Evolutionary conservation across 2,329 filamentous ascomycete species (phyloP).

Genomic region (Geosmithia flava): DNA sequence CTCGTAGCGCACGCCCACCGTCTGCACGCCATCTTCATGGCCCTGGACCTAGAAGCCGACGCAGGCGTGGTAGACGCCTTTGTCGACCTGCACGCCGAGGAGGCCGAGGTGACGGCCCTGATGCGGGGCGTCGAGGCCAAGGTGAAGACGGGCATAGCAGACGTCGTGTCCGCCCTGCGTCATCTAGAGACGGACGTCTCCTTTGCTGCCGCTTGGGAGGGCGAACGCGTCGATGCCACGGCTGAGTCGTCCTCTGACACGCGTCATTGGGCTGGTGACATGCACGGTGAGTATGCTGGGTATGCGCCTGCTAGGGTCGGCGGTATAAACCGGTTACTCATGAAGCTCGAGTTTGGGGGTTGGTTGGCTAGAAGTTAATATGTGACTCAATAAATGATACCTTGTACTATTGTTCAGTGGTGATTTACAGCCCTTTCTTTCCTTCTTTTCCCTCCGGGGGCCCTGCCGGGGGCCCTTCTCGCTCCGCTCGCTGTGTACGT

Average conservation of each 20-base stretch:
- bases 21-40: slow-evolving; percentile 63
- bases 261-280: slow-evolving; percentile 25
- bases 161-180: slow-evolving; percentile 46
- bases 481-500: too few relatives aligned
- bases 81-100: slow-evolving; percentile 59
- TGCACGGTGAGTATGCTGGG: slow-evolving; percentile 7
- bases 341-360: slow-evolving; percentile 72
- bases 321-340: slow-evolving; percentile 72
- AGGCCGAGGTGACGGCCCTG: slow-evolving; percentile 52
- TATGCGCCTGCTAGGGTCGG: slow-evolving; percentile 65
- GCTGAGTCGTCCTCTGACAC: slow-evolving; percentile 17
- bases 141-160: slow-evolving; percentile 56
- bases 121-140: slow-evolving; percentile 50
- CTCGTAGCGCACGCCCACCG: slow-evolving; percentile 67
- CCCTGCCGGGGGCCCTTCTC: too few relatives aligned
- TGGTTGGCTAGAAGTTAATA: slow-evolving; percentile 40
- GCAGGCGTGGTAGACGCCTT: slow-evolving; percentile 70
- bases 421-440: too few relatives aligned
- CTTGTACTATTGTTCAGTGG: too few relatives aligned
- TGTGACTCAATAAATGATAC: too few relatives aligned
- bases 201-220: slow-evolving; percentile 32
- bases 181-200: slow-evolving; percentile 28
- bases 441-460: too few relatives aligned
- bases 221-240: slow-evolving; percentile 22
- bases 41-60: slow-evolving; percentile 70